Conservation (phyloP, 2,329 filamentous ascomycete species). For the Fusarium lyarnte region DNA sequence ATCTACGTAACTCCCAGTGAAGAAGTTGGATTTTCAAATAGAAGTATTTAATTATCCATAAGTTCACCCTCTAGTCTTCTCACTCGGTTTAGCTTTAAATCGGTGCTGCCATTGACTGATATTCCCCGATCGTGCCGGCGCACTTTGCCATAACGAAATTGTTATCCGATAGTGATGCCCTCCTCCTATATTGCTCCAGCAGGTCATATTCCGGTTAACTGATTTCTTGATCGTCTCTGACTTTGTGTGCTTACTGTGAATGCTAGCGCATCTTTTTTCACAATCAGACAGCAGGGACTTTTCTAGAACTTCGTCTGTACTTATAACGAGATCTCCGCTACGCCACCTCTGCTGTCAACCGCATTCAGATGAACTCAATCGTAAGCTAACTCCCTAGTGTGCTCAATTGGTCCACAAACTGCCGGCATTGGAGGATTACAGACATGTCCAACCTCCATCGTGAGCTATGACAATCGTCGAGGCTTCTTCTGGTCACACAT, state of each 20-base stretch:
- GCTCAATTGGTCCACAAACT: not conserved
- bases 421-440: not conserved
- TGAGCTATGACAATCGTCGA: not conserved
- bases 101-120: rapidly evolving
- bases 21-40: rapidly evolving
- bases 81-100: rapidly evolving
- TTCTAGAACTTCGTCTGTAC: not conserved
- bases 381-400: not conserved
- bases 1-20: not conserved
- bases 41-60: not conserved
- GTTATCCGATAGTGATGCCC: not conserved
- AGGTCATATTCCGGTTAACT: not conserved
- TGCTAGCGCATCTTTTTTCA: no score
- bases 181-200: not conserved
- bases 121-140: rapidly evolving
- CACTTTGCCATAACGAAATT: no score
- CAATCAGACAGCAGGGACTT: not conserved
- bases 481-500: not conserved
- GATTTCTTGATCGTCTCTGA: no score
- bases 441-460: not conserved
- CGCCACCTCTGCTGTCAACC: not conserved
- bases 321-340: not conserved
- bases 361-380: not conserved
- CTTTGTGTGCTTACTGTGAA: no score
- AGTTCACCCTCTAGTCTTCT: rapidly evolving